A percentile compares a stretch with the other conserved stretches of the same genome.
Evolutionary conservation across 2,329 filamentous ascomycete genomes (phyloP).

Genomic region (Elsinoe arachidis): DNA sequence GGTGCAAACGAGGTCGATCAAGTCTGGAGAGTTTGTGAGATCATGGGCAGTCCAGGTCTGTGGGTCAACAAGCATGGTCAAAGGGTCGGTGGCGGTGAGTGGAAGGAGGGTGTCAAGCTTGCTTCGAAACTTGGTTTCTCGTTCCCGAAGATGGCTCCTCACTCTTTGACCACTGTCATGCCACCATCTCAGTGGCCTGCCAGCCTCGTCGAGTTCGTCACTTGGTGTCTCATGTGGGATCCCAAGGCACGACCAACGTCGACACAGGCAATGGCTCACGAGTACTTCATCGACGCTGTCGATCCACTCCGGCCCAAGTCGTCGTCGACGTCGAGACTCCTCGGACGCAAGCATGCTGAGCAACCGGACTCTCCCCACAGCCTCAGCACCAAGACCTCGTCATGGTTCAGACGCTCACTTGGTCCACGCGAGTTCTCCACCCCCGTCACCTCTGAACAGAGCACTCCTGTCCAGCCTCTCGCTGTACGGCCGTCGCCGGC

Average conservation of each 20-base stretch:
- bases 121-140: conserved; percentile 97
- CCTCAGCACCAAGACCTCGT: conserved; percentile 67
- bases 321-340: conserved; percentile 72
- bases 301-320: conserved; percentile 90
- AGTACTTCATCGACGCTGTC: conserved; percentile 86
- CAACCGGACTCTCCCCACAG: conserved; percentile 50
- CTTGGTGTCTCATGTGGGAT: conserved; percentile 99
- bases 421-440: conserved; percentile 64
- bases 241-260: conserved; percentile 86
- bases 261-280: conserved; percentile 85
- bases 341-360: conserved; percentile 86
- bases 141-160: conserved; percentile 97
- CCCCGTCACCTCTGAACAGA: conserved; percentile 30
- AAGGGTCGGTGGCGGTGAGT: conserved; percentile 88
- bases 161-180: conserved; percentile 89
- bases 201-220: conserved; percentile 84
- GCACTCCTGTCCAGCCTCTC: conserved; percentile 31
- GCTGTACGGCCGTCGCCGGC: conserved; percentile 11
- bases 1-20: conserved; percentile 98
- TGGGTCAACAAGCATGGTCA: conserved; percentile 91
- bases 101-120: conserved; percentile 86
- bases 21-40: conserved; percentile 97
- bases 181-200: conserved; percentile 85
- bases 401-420: conserved; percentile 94
- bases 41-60: conserved; percentile 97